Evolutionary conservation across 2,329 filamentous ascomycete genomes (phyloP).

Genomic region (Scedosporium boydii): DNA sequence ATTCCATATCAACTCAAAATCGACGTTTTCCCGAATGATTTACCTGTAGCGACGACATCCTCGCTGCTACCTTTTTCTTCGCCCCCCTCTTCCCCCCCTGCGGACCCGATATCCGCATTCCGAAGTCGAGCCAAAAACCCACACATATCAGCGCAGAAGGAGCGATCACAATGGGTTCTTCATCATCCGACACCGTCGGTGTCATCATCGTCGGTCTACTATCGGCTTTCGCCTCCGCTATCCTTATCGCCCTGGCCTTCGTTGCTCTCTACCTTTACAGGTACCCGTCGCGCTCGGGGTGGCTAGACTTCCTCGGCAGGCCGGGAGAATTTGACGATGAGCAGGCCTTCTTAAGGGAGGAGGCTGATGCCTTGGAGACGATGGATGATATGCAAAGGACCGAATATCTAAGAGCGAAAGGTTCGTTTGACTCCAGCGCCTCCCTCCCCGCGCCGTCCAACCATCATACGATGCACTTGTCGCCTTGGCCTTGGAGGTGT

Average conservation of each 20-base stretch:
- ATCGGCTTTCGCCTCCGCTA: constrained; percentile 77
- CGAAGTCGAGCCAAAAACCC: neutral
- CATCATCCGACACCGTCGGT: constrained; percentile 9
- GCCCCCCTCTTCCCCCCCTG: neutral
- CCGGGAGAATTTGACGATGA: constrained; percentile 98
- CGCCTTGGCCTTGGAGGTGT: neutral
- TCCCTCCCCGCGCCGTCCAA: neutral
- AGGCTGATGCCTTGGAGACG: constrained; percentile 84
- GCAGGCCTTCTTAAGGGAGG: constrained; percentile 85
- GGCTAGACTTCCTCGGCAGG: constrained; percentile 78
- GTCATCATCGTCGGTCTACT: constrained; percentile 70
- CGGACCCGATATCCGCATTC: neutral
- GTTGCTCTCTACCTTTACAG: constrained; percentile 63
- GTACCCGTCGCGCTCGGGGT: constrained; percentile 7
- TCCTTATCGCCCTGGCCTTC: constrained; percentile 53
- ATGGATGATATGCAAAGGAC: constrained; percentile 91
- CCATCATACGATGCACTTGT: neutral
- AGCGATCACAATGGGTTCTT: constrained; percentile 3
- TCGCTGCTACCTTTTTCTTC: neutral
- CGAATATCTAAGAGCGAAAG: constrained; percentile 92
- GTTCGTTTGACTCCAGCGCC: constrained; percentile 36
- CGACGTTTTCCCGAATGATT: neutral
- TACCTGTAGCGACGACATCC: neutral
- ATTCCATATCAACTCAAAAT: neutral
- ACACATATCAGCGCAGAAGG: neutral